Percentiles rank a stretch among this genome's conserved stretches.
phyloP scores from a whole-genome alignment of 2,329 filamentous ascomycete species.

The Xylaria arbuscula region DNA sequence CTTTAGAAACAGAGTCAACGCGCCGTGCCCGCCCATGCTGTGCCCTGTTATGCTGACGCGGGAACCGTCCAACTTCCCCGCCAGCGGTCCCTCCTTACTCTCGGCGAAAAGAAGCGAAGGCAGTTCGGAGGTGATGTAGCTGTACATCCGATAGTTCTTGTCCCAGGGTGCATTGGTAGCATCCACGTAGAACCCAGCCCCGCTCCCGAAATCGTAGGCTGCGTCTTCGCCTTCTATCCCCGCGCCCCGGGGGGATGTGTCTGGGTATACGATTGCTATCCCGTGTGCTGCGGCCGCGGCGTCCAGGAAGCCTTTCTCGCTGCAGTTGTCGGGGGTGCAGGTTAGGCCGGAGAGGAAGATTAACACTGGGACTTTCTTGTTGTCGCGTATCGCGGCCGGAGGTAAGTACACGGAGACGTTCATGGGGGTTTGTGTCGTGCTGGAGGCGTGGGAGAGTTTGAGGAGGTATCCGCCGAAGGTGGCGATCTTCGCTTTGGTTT shows the following conservation, averaged over 20 bases:
- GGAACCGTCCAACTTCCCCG: constrained; percentile 68
- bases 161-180: constrained; percentile 80
- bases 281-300: constrained; percentile 80
- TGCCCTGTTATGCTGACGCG: constrained; percentile 90
- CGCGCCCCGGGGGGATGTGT: constrained; percentile 90
- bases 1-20: constrained; percentile 90
- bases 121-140: constrained; percentile 90
- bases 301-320: constrained; percentile 91
- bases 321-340: constrained; percentile 89
- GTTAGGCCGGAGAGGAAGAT: constrained; percentile 95
- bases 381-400: constrained; percentile 53
- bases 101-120: constrained; percentile 76
- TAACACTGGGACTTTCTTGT: constrained; percentile 75
- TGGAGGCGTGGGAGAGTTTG: constrained; percentile 89
- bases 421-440: constrained; percentile 87
- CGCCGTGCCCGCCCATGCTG: constrained; percentile 97
- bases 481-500: constrained; percentile 87
- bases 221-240: constrained; percentile 87
- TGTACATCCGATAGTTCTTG: constrained; percentile 91
- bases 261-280: constrained; percentile 93
- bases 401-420: constrained; percentile 91
- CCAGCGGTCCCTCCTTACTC: constrained; percentile 36
- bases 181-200: constrained; percentile 95
- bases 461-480: constrained; percentile 94
- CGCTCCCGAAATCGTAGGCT: constrained; percentile 88